phyloP scores from a whole-genome alignment of 1,139 yeast genomes.

The Diutina sp. region DNA sequence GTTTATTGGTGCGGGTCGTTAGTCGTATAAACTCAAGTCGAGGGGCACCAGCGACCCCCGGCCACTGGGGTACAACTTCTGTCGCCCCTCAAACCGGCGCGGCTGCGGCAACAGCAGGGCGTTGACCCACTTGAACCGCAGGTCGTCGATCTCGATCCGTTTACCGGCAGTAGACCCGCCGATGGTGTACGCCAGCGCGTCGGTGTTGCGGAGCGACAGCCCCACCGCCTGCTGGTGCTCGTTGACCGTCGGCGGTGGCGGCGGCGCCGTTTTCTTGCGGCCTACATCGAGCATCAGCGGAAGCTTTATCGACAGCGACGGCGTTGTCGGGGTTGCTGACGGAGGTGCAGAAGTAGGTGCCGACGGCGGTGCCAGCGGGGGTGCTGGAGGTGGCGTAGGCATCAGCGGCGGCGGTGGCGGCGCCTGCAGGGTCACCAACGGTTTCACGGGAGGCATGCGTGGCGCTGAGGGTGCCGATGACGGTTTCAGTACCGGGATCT shows the following conservation, averaged over 20 bases:
- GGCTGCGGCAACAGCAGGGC: conserved; percentile 72
- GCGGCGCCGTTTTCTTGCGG: conserved; percentile 17
- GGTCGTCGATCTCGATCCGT: conserved; percentile 35
- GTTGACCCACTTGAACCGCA: conserved; percentile 61
- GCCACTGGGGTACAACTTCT: conserved; percentile 87
- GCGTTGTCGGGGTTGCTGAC: conserved; percentile 9
- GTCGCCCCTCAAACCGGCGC: conserved; percentile 47
- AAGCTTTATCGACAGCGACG: conserved; percentile 7
- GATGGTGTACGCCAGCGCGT: conserved; percentile 48
- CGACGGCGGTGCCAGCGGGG: conserved; percentile 4
- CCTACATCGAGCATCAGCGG: conserved; percentile 1
- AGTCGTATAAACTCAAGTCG: conserved; percentile 25
- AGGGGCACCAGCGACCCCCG: conserved; percentile 91
- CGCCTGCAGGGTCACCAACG: conserved; percentile 4
- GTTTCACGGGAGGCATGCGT: not conserved
- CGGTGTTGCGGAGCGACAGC: conserved; percentile 36
- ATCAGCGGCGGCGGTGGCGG: conserved; percentile 4
- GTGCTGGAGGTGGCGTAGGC: conserved; percentile 2
- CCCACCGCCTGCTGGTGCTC: conserved; percentile 38
- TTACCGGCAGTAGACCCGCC: conserved; percentile 10
- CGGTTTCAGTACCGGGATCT: not conserved
- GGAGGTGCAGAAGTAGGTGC: conserved; percentile 7
- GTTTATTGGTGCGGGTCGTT: not conserved
- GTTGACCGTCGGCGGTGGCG: conserved; percentile 25
- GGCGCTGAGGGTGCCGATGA: not conserved